Evolutionary conservation across 1,284 basidiomycete genomes (phyloP), one percentile per base, ranked within the genome.

Genomic region (Puccinia coronata): DNA sequence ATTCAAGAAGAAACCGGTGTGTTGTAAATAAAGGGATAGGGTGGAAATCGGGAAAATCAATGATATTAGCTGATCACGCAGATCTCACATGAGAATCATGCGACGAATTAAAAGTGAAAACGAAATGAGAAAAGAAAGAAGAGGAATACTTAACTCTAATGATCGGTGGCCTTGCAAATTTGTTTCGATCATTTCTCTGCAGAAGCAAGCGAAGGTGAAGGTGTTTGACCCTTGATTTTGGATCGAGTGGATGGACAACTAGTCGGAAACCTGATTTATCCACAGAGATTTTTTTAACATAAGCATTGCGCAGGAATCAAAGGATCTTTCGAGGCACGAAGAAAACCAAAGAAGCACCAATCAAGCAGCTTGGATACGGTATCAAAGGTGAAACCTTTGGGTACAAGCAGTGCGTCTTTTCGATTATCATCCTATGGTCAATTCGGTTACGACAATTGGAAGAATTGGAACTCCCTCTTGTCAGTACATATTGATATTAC

Each of bases 161-260:
- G n/a, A 28, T n/a, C 3, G 55, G 55, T 57, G 55, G n/a, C 8
- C n/a, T 25, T 8, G 43, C 9, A 16, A 47, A 47, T 47, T 47
- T 25, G 31, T 57, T 14, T 9, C 55, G 8, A 8, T 57, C 55
- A 57, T 53, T 53, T 11, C 23, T 53, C n/a, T 28, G 6, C 55
- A 57, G n/a, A 8, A 5, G 6, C 25, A 57, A 28, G 8, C 5
- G 9, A 9, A 57, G 11, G 4, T 14, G 18, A 8, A 57, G 2
- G 55, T 57, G 55, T 57, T 57, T 57, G 55, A 57, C 55, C 55
- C 55, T 57, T 57, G 55, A 57, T 57, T 57, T 57, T 57, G 55
- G 55, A n/a, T 57, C n/a, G n/a, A 8, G n/a, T 9, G 55, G 25
- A 57, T 57, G 55, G 18, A 57, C 55, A 2, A 28, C 55, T 3